Evolutionary conservation across 306 rosid genomes (phyloP), one percentile per base, ranked within the genome.

Genomic region (Quercus robur): DNA sequence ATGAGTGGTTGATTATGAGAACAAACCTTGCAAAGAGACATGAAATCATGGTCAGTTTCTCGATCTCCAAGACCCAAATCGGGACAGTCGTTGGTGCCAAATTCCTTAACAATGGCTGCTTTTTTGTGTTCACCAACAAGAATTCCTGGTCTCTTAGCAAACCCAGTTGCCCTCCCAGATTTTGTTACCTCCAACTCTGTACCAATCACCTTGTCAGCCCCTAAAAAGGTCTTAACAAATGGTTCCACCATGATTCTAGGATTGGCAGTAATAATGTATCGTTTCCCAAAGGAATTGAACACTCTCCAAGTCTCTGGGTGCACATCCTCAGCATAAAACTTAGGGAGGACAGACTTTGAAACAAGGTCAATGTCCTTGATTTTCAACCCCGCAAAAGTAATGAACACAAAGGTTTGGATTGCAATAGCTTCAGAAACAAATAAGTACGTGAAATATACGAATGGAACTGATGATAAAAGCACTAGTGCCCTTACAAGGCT

Each of bases 21-120:
- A 77, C 78, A 19, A 70, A 91, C 99, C 99, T 91, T 90, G 94
- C 99, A 95, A 84, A 93, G 62, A 4, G 98, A 93, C 98, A 95
- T 93, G 91, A 95, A 95, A n/a, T 91, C 93, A 72, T 87, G 87
- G 79, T 95, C 98, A 44, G 90, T 88, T 57, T 88, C 79, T 84
- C 93, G 80, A 70, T 95, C 98, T 33, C 99, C 99, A 0, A 95
- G 81, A 14, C 97, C 99, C 83, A 95, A 81, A 82, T 95, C 96
- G 17, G 99, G 99, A 58, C 83, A 73, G 71, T 26, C 28, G 28
- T 79, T 56, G 3, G 82, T 11, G 13, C 89, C 92, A 75, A 95
- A 88, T 63, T 95, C 97, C 55, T 84, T 84, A 1, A 89, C 52
- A 54, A 93, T 15, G 28, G 87, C 98, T 1, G 23, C 80, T 84